Conservation (phyloP, 305 asterid species). For the Andrographis paniculata region DNA sequence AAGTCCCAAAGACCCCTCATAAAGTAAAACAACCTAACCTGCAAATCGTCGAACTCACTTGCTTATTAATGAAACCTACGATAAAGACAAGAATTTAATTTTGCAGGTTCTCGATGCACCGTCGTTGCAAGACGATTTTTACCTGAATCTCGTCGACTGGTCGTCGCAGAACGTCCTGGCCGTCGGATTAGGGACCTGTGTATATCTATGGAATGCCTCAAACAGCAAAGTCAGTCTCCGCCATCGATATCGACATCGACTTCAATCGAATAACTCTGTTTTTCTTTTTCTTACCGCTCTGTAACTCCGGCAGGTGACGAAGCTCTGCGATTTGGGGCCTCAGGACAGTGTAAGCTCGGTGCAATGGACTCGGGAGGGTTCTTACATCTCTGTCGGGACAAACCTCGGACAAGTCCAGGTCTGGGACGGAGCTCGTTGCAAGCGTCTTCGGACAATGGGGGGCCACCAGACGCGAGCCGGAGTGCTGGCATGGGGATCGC, state of each 20-base stretch:
- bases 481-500: conserved; percentile 85
- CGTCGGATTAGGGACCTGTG: conserved; percentile 93
- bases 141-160: conserved; percentile 94
- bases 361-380: conserved; percentile 97
- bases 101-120: conserved; percentile 97
- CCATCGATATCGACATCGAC: no score
- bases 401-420: conserved; percentile 87
- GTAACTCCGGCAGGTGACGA: conserved; percentile 56
- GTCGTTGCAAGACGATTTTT: conserved; percentile 95
- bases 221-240: conserved; percentile 67
- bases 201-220: conserved; percentile 95
- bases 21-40: conserved; percentile 64
- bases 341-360: conserved; percentile 69
- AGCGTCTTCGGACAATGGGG: conserved; percentile 72
- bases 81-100: neutral
- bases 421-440: conserved; percentile 96
- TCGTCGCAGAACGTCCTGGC: conserved; percentile 99
- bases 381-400: conserved; percentile 87
- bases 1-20: conserved; percentile 95
- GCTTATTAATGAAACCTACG: no score
- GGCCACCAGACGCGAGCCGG: conserved; percentile 97
- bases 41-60: no score
- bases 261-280: no score
- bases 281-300: neutral
- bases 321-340: conserved; percentile 92